Conservation (phyloP, 228 moss, liverwort and hornwort genomes). For the Sphagnum magellanicum region DNA sequence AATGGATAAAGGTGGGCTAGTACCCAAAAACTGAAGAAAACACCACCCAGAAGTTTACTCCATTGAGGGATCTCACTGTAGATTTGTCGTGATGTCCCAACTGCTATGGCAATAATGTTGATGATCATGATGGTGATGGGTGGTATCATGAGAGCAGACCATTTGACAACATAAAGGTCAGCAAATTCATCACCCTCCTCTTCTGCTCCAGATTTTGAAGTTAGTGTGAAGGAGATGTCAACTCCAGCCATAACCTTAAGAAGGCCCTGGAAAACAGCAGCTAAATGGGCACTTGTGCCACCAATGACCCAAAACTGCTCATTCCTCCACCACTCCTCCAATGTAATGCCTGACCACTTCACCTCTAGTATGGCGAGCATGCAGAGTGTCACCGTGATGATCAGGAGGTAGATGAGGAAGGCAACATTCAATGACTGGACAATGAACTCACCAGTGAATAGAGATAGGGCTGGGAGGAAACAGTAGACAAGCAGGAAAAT, state of each 20-base stretch:
- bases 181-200: slow-evolving; percentile 41
- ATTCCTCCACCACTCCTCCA: slow-evolving; percentile 65
- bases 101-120: slow-evolving; percentile 39
- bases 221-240: slow-evolving; percentile 56
- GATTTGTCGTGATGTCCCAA: slow-evolving; percentile 40
- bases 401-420: slow-evolving; percentile 52
- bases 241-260: slow-evolving; percentile 51
- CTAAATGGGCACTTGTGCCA: slow-evolving; percentile 44
- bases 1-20: slow-evolving; percentile 45
- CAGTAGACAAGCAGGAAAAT: slow-evolving; percentile 55
- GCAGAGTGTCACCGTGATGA: slow-evolving; percentile 45
- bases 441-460: slow-evolving; percentile 50
- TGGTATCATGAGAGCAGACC: slow-evolving; percentile 47
- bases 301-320: slow-evolving; percentile 67
- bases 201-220: slow-evolving; percentile 35
- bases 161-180: slow-evolving; percentile 46
- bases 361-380: slow-evolving; percentile 53
- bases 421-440: slow-evolving; percentile 37
- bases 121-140: slow-evolving; percentile 48
- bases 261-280: slow-evolving; percentile 47
- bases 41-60: slow-evolving; percentile 47
- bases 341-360: slow-evolving; percentile 48
- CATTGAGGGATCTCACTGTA: slow-evolving; percentile 45
- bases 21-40: slow-evolving; percentile 48
- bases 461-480: slow-evolving; percentile 55